Base-by-base conservation (phyloP, 2,329 filamentous ascomycete species). In the Fusarium nygamai region DNA sequence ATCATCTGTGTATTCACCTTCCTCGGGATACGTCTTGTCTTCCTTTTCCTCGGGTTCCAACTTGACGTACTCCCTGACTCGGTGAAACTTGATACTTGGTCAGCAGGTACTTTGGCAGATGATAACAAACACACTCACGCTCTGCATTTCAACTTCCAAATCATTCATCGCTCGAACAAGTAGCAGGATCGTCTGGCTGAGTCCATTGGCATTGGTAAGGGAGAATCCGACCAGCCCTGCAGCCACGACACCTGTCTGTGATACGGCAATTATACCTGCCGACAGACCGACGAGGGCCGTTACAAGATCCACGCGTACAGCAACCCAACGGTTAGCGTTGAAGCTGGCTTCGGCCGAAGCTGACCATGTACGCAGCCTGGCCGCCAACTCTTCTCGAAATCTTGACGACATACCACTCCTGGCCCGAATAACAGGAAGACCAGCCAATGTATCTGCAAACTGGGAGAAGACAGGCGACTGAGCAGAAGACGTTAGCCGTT, bases 241-340 rank as follows among this genome's bases (percentile, higher is more conserved):
- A 17, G 85, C 83, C 6, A 89, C 83, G 1, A 83, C 72, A 17
- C 84, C 84, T 19, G 84, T 83, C 71, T 87, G 83, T 20, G 83
- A 84, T 12, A 88, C 83, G 11, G 88, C 88, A 57, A 90, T 88
- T 51, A 85, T 82, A 14, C 88, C 88, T 1, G 88, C 88, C 16
- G 82, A 82, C 3, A 88, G 82, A 19, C 86, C 85, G 17, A 89
- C 86, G 4, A 88, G 78, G 1, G 88, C 87, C 4, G 88, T 88
- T 60, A 88, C 85, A 73, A 89, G 84, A 69, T 90, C 88, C 9
- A 88, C 83, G 10, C 88, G 85, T 44, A 90, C 83, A 3, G 85
- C 84, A 6, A 90, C 86, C 88, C 88, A 90, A 13, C 88, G 85
- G 75, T 90, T 90, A 68, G 86, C 86, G 78, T 89, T 89, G 70